phyloP scores from a whole-genome alignment of 2,329 filamentous ascomycete species.

The Fusarium sp. region DNA sequence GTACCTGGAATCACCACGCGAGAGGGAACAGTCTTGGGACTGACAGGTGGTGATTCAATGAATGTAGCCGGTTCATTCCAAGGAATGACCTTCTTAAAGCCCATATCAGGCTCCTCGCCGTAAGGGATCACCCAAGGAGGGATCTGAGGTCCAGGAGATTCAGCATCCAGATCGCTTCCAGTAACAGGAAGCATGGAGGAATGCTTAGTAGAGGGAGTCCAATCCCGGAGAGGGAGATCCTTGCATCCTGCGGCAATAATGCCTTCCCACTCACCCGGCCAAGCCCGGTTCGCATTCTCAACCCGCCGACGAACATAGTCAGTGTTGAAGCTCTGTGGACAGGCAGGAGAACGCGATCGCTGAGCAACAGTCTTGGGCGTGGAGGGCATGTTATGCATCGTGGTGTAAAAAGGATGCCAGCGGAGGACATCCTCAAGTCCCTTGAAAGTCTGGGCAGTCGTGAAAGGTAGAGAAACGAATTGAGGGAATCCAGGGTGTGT shows the following conservation, averaged over 20 bases:
- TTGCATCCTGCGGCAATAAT: neutral
- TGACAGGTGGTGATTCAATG: neutral
- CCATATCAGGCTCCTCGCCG: constrained; percentile 5
- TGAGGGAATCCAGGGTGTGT: neutral
- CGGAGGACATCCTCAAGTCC: constrained; percentile 2
- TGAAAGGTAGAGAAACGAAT: neutral
- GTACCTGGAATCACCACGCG: neutral
- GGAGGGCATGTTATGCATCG: neutral
- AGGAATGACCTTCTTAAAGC: neutral
- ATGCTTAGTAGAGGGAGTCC: neutral
- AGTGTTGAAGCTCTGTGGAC: neutral
- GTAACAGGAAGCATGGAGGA: neutral
- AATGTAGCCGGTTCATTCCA: neutral
- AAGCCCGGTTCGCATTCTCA: neutral
- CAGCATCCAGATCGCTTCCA: neutral
- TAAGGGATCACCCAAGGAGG: neutral
- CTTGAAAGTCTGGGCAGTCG: neutral
- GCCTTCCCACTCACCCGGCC: neutral
- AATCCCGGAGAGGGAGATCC: neutral
- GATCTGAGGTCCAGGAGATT: neutral
- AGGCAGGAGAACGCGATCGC: constrained; percentile 2
- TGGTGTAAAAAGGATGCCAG: constrained; percentile 11
- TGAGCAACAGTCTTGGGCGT: neutral
- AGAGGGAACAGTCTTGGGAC: neutral
- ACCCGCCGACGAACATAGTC: neutral